Evolutionary conservation across 768 basidiomycete genomes (phyloP).

Genomic region (Cubamyces lactineus): DNA sequence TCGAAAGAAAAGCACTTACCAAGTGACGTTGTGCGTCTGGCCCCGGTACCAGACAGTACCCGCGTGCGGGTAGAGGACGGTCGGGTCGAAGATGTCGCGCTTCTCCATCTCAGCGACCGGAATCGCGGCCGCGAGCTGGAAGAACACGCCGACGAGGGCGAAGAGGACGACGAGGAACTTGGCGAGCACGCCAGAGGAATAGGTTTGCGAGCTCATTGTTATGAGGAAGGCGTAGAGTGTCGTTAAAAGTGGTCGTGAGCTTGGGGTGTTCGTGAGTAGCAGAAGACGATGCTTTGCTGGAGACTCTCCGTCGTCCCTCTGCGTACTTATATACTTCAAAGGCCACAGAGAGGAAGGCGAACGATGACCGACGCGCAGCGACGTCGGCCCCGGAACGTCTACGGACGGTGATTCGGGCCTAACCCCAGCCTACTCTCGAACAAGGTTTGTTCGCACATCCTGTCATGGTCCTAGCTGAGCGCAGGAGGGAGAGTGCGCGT

Average conservation of each 20-base stretch:
- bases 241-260: conserved; percentile 9
- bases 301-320: not conserved
- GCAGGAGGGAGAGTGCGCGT: not conserved
- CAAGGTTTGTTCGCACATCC: not conserved
- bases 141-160: conserved; percentile 12
- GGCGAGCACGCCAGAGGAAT: not conserved
- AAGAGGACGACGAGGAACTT: conserved; percentile 3
- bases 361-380: not conserved
- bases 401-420: not conserved
- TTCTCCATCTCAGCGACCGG: conserved; percentile 13
- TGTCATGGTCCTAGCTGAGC: too few relatives aligned
- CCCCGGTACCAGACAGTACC: conserved; percentile 27
- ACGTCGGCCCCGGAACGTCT: not conserved
- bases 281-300: conserved; percentile 3
- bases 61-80: conserved; percentile 21
- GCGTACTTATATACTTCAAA: not conserved
- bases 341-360: not conserved
- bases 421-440: too few relatives aligned
- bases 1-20: conserved; percentile 6
- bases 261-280: not conserved
- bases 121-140: conserved; percentile 13
- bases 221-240: not conserved
- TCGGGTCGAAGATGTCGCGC: conserved; percentile 24
- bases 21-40: conserved; percentile 27
- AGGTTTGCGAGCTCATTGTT: conserved; percentile 17